phyloP scores from a whole-genome alignment of 257 asterid species.

The Catharanthus roseus region DNA sequence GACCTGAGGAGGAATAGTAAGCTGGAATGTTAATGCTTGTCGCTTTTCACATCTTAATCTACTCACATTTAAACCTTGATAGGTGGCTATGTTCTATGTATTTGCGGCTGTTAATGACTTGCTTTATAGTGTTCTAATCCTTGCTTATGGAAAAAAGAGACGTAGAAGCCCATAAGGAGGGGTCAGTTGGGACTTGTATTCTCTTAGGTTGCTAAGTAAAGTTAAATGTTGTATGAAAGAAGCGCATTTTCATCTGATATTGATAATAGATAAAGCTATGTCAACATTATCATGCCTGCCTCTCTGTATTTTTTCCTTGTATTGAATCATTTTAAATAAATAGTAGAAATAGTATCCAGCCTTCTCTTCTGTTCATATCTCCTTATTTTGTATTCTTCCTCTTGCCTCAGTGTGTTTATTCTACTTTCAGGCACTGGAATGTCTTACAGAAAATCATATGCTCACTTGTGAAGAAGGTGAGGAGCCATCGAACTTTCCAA shows the following conservation, averaged over 20 bases:
- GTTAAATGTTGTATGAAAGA: background rate
- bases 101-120: background rate
- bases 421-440: slow-evolving; percentile 79
- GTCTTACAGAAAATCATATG: slow-evolving; percentile 93
- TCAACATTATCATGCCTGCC: background rate
- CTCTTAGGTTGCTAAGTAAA: background rate
- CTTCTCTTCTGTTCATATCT: background rate
- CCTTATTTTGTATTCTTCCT: background rate
- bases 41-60: background rate
- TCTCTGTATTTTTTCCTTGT: background rate
- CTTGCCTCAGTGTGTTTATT: slow-evolving; percentile 9
- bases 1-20: background rate
- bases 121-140: background rate
- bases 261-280: background rate
- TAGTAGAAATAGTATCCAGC: background rate
- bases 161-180: background rate
- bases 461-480: slow-evolving; percentile 91
- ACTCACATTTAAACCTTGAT: background rate
- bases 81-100: background rate
- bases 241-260: too few relatives aligned
- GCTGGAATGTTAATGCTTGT: background rate
- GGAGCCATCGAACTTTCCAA: slow-evolving; percentile 9
- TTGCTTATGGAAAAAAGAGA: background rate
- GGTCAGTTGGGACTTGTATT: background rate
- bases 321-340: background rate